These are phyloP conservation scores for Puccinia coronata DNA, from an alignment of 1,284 basidiomycete genomes.

Conservation along the genomic window DNA sequence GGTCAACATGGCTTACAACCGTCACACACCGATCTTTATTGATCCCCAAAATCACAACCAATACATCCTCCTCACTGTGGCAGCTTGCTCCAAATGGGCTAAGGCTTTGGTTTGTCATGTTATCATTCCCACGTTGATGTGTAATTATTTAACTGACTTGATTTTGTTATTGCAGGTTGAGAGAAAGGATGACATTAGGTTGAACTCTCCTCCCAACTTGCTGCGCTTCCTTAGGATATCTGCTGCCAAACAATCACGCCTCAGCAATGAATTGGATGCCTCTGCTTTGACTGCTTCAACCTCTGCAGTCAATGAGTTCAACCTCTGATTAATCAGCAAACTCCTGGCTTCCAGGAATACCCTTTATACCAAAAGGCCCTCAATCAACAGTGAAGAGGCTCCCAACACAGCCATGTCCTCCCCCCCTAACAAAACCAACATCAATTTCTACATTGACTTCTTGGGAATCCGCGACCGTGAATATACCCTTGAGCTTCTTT, in stretches of 20 bases:
- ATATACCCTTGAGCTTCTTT: neutral
- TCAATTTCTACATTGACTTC: neutral
- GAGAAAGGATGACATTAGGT: neutral
- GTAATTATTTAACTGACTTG: neutral
- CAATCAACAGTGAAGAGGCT: too few species aligned
- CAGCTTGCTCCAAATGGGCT: neutral
- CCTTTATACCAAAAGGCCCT: too few species aligned
- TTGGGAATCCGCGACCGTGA: neutral
- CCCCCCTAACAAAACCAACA: neutral
- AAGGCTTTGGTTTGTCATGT: neutral
- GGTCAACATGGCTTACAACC: neutral
- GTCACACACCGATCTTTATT: neutral
- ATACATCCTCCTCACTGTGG: neutral
- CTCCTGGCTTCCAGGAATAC: neutral
- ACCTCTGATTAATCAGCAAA: neutral
- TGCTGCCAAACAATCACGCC: neutral
- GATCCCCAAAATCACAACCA: neutral
- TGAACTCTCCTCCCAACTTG: neutral
- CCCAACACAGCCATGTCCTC: neutral
- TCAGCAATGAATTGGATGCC: too few species aligned
- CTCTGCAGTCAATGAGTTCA: neutral
- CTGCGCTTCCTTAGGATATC: neutral
- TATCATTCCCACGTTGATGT: neutral
- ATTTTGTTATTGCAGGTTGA: neutral
- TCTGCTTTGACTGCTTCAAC: neutral